Percentiles rank a stretch among this genome's conserved stretches.
phyloP scores from a whole-genome alignment of 2,329 filamentous ascomycete species.

The Fusarium sp. region DNA sequence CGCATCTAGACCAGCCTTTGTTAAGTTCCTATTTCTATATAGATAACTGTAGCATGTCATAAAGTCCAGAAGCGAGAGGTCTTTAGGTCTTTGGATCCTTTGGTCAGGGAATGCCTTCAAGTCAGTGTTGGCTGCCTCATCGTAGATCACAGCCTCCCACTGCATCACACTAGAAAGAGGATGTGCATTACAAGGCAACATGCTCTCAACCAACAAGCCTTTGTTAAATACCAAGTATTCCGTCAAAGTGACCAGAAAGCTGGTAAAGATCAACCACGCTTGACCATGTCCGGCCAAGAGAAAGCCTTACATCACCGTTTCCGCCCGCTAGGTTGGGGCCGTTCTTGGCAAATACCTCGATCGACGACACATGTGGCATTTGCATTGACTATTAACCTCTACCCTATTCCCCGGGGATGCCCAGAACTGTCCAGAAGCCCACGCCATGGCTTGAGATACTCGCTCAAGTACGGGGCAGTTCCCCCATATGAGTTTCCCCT shows the following conservation, averaged over 20 bases:
- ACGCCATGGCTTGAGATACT: conserved; percentile 15
- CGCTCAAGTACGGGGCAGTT: conserved; percentile 15
- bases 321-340: neutral
- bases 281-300: conserved; percentile 26
- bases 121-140: neutral
- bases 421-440: conserved; percentile 6
- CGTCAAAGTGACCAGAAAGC: neutral
- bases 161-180: neutral
- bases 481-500: neutral
- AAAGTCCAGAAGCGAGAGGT: too few species aligned
- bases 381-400: neutral
- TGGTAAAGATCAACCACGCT: conserved; percentile 4
- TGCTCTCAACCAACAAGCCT: too few species aligned
- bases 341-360: neutral
- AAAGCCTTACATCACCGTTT: conserved; percentile 10
- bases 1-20: neutral
- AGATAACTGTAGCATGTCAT: too few species aligned
- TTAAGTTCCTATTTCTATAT: neutral
- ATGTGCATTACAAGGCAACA: too few species aligned
- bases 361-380: neutral
- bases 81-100: too few species aligned
- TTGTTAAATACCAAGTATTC: neutral
- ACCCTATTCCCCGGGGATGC: neutral
- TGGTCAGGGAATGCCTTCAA: neutral
- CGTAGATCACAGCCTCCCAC: neutral